Base-by-base conservation (phyloP, 2,329 filamentous ascomycete species). In the Chrysosporium keratinophilum region DNA sequence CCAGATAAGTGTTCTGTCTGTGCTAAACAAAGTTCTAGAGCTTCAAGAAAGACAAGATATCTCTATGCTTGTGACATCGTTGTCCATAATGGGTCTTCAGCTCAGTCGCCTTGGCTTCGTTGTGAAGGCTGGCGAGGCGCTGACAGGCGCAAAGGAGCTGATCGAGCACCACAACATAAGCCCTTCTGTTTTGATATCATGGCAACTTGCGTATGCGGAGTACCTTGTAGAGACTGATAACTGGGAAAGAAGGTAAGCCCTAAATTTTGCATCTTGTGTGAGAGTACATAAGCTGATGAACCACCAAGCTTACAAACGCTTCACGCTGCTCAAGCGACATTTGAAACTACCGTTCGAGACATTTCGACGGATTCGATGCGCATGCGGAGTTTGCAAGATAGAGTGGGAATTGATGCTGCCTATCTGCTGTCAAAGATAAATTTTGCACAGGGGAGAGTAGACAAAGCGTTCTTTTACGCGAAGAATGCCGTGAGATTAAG, bases 171-270 rank as follows among this genome's bases (percentile, higher is more conserved):
- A 68, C 40, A 65, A 66, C 1, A 59, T 74, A 1, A 72, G 75
- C 2, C 67, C 69, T 9, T 68, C 77, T 48, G 71, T 75, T 12
- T 69, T 66, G 28, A 60, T 84, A 12, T 73, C 75, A 34, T 85
- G 85, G 65, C 79, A 89, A 59, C 70, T 95, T 5, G 80, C 82
- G 0, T 82, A 83, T 57, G 83, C 86, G 0, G 87, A 95, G 65
- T 88, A 89, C 65, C 75, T 84, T 28, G 72, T 90, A 15, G 78
- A 79, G 1, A 78, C 83, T 11, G 85, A 84, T 9, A 81, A 82
- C 48, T 70, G 79, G 14, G 76, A 82, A 9, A 82, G 85, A 68
- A 84, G 75, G 69, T 71, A 64, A 60, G 60, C 60, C 54, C 3
- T n/a, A 39, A 20, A 20, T 3, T 14, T 17, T 80, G 65, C 74